Base-by-base conservation (phyloP, 2,329 filamentous ascomycete species). In the Claviceps paspali region DNA sequence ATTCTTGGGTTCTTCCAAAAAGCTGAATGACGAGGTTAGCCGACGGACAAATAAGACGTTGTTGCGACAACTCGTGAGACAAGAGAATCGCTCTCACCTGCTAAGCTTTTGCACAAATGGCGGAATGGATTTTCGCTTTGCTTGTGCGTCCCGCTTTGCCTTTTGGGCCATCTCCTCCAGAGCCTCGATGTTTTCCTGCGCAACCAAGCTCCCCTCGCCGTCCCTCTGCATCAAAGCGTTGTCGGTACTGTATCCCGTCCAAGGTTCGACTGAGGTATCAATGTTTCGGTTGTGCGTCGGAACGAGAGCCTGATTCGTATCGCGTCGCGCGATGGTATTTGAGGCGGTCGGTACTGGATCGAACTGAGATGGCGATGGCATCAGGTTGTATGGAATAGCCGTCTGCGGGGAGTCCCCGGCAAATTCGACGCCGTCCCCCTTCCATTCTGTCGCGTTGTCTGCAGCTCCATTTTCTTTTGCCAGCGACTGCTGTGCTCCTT, bases 71-170 rank as follows among this genome's bases (percentile, higher is more conserved):
- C 7, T 29, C 9, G 11, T 4, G 8, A 4, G 9, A 21, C 12
- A 3, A 29, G 23, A 12, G 6, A 17, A 6, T 6, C 14, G 6
- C 9, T 21, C 73, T 62, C 65, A 92, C 88, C 88, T 96, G 76
- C 86, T 93, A 38, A 98, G 63, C 55, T 98, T 98, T 58, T 95
- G 87, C 30, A 98, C 87, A 64, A 98, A 98, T 0, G 91, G 88
- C 1, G 91, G 88, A 9, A 98, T 96, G 52, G 92, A 83, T 60
- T 96, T 96, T 50, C 87, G 70, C 59, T 94, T 96, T 12, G 79
- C 72, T 54, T 87, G 82, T 1, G 87, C 80, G 41, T 96, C 91
- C 52, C 79, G 76, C 64, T 92, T 94, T 7, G 86, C 86, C 43
- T 81, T 65, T 45, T 79, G 69, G 17, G 86, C 87, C 59, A 77